Conservation (phyloP, 2,329 filamentous ascomycete species). For the Nothomitra cinnamomea region DNA sequence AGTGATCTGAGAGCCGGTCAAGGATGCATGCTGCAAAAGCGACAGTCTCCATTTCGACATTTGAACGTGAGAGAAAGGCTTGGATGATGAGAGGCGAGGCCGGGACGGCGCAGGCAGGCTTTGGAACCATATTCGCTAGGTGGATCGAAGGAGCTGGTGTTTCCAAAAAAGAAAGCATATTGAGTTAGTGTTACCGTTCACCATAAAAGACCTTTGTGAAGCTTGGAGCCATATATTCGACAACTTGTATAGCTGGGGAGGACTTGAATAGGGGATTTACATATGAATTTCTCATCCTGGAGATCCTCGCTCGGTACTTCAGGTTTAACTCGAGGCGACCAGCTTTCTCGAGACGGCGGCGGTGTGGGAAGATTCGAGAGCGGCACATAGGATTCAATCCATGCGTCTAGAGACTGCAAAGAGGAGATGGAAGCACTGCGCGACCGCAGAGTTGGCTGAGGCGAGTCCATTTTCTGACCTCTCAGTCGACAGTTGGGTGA, state of each 20-base stretch:
- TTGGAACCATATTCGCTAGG: constrained; percentile 48
- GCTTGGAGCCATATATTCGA: not conserved
- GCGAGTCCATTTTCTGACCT: not conserved
- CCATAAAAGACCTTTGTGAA: not conserved
- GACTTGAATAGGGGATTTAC: not conserved
- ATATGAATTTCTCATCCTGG: not conserved
- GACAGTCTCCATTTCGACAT: constrained; percentile 42
- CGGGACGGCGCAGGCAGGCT: constrained; percentile 40
- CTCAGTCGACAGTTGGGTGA: too few species aligned
- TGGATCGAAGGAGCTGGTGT: constrained; percentile 45
- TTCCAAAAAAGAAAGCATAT: not conserved
- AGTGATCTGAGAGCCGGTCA: constrained; percentile 45
- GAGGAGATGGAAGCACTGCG: not conserved
- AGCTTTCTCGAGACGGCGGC: constrained; percentile 36
- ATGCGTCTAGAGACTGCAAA: not conserved
- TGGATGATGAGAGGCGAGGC: constrained; percentile 44
- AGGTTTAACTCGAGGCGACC: constrained; percentile 19
- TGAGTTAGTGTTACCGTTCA: not conserved
- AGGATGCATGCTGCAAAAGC: constrained; percentile 50
- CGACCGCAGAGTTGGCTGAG: not conserved
- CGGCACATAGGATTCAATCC: constrained; percentile 36
- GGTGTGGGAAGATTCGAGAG: constrained; percentile 52
- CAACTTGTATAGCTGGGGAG: not conserved
- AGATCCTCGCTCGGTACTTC: not conserved
- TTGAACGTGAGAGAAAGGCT: constrained; percentile 39